These are phyloP conservation scores for Yamadazyma kitorensis DNA, from an alignment of 805 yeast genomes.

Conservation along the genomic window DNA sequence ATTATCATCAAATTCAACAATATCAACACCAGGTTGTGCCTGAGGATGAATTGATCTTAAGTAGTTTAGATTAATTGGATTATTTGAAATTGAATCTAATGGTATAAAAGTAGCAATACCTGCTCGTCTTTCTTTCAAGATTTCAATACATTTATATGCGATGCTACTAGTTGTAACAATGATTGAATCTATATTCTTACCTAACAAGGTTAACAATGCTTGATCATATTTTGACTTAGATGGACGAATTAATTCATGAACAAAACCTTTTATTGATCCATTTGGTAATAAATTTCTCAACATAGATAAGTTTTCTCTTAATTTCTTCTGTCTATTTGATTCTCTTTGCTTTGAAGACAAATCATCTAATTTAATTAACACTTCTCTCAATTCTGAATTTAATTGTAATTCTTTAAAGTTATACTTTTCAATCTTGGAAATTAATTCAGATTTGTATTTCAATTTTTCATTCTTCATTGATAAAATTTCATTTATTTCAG, in stretches of 20 bases:
- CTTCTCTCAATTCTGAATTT: conserved; percentile 61
- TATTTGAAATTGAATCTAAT: conserved; percentile 63
- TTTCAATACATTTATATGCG: conserved; percentile 75
- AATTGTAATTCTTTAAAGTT: conserved; percentile 53
- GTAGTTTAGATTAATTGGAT: conserved; percentile 50
- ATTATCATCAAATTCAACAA: conserved; percentile 63
- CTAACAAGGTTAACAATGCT: conserved; percentile 76
- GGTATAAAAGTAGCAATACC: conserved; percentile 91
- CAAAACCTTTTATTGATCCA: conserved; percentile 77
- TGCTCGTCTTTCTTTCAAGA: conserved; percentile 77
- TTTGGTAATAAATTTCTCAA: conserved; percentile 69
- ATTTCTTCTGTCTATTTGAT: conserved; percentile 60
- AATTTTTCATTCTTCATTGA: conserved; percentile 24
- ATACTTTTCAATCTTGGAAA: conserved; percentile 33
- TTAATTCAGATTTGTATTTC: conserved; percentile 24
- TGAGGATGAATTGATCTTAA: conserved; percentile 51
- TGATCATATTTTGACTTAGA: conserved; percentile 65
- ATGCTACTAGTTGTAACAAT: conserved; percentile 70
- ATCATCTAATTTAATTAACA: conserved; percentile 62
- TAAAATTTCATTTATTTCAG: conserved; percentile 31
- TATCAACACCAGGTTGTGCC: conserved; percentile 71
- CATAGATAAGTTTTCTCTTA: conserved; percentile 70
- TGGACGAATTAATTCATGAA: conserved; percentile 78
- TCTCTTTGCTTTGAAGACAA: conserved; percentile 76
- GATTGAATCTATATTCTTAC: conserved; percentile 75